Evolutionary conservation across 1,284 basidiomycete genomes (phyloP).

Genomic region (Jaminaea rosea): DNA sequence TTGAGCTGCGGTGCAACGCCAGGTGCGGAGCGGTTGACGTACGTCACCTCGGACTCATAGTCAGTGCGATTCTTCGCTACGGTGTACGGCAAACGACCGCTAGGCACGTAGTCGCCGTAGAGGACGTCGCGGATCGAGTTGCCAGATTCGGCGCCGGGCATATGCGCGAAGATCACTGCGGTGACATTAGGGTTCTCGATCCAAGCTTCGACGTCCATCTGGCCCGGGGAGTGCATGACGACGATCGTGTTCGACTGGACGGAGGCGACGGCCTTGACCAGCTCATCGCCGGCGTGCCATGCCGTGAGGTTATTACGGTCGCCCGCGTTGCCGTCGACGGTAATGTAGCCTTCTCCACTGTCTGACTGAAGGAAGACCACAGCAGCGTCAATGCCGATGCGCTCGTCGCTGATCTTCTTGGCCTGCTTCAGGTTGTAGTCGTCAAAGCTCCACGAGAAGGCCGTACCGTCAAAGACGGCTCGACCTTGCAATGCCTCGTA

Average conservation of each 20-base stretch:
- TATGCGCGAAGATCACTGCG: conserved; percentile 55
- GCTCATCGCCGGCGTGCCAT: conserved; percentile 62
- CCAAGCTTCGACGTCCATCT: conserved; percentile 18
- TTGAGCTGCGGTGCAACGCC: conserved; percentile 53
- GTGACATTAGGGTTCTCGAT: conserved; percentile 37
- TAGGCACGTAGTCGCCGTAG: conserved; percentile 52
- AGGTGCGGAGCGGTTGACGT: too few relatives aligned
- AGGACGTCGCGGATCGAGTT: conserved; percentile 66
- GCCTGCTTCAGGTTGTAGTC: conserved; percentile 52
- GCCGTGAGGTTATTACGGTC: conserved; percentile 69
- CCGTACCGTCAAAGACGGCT: conserved; percentile 55
- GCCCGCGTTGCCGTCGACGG: conserved; percentile 53
- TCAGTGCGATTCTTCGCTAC: conserved; percentile 59
- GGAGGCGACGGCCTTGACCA: conserved; percentile 23
- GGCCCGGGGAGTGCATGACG: conserved; percentile 21
- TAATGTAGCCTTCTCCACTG: conserved; percentile 50
- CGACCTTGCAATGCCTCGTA: conserved; percentile 61
- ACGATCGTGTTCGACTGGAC: conserved; percentile 32
- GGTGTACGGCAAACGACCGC: conserved; percentile 54
- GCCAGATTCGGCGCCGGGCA: conserved; percentile 67
- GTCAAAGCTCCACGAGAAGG: conserved; percentile 53
- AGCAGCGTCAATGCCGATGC: conserved; percentile 48
- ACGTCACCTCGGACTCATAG: conserved; percentile 45
- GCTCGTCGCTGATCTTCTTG: conserved; percentile 23
- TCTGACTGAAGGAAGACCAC: conserved; percentile 57